phyloP scores from a whole-genome alignment of 345 rosid species.

The Clarkia xantiana region DNA sequence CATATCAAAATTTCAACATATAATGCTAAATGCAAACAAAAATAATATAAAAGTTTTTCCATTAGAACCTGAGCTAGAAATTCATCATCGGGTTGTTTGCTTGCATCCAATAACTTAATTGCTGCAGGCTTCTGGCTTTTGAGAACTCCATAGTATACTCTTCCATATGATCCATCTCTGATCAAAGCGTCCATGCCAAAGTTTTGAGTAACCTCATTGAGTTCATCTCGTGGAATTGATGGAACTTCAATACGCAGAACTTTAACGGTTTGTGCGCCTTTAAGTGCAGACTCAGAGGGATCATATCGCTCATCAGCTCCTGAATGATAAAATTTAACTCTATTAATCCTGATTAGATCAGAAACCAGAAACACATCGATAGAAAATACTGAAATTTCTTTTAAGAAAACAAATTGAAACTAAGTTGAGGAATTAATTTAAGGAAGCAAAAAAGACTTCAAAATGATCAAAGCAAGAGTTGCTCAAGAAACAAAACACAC shows the following conservation, averaged over 20 bases:
- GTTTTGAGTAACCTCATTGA: neutral
- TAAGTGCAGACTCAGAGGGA: constrained; percentile 17
- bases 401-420: neutral
- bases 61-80: constrained; percentile 58
- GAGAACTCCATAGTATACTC: neutral
- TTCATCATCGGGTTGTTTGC: constrained; percentile 75
- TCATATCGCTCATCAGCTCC: constrained; percentile 32
- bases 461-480: no score
- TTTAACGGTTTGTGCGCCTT: constrained; percentile 19
- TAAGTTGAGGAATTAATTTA: no score
- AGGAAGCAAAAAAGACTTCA: neutral
- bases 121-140: constrained; percentile 30
- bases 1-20: neutral
- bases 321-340: constrained; percentile 9
- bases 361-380: constrained; percentile 1
- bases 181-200: neutral
- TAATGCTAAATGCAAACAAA: neutral
- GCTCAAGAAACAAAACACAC: no score
- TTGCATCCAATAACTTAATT: constrained; percentile 64
- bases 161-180: neutral
- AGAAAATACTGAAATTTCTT: no score
- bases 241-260: constrained; percentile 45
- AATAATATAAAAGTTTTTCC: neutral
- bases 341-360: constrained; percentile 2
- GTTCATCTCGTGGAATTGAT: neutral